Evolutionary conservation across 495 filamentous ascomycete species (phyloP).

Genomic region (Penicillium ucsense): DNA sequence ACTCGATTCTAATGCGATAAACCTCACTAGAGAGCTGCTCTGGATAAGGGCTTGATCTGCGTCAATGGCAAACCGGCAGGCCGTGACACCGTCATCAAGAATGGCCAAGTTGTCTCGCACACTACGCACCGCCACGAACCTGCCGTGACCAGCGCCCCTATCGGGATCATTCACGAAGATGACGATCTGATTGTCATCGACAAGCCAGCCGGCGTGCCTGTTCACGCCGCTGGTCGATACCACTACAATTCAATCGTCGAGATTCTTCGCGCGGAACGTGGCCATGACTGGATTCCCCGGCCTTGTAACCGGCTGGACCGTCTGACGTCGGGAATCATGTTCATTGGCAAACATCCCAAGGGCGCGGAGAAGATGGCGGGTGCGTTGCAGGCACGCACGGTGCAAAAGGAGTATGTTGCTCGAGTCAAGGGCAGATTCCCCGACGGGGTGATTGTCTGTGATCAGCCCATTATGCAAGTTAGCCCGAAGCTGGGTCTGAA

Average conservation of each 20-base stretch:
- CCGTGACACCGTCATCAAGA: constrained; percentile 53
- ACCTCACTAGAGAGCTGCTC: constrained; percentile 54
- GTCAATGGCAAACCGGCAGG: constrained; percentile 59
- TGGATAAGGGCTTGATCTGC: constrained; percentile 62
- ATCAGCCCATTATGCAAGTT: constrained; percentile 87
- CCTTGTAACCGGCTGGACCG: constrained; percentile 92
- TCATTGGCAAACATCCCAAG: constrained; percentile 74
- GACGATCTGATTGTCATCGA: constrained; percentile 89
- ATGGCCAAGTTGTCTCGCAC: constrained; percentile 82
- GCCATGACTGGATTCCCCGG: constrained; percentile 58
- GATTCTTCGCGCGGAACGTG: constrained; percentile 76
- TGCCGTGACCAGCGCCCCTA: constrained; percentile 69
- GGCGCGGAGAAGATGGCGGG: constrained; percentile 66
- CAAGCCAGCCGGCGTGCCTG: constrained; percentile 89
- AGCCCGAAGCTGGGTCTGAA: constrained; percentile 94
- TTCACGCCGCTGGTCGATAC: constrained; percentile 91
- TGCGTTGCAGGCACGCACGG: constrained; percentile 63
- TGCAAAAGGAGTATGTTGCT: constrained; percentile 91
- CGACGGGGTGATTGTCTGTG: constrained; percentile 68
- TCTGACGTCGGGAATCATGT: constrained; percentile 94
- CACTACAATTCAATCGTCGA: constrained; percentile 90
- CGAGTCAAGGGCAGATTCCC: constrained; percentile 88
- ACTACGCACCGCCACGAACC: constrained; percentile 95
- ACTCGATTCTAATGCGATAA: constrained; percentile 3
- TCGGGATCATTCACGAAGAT: constrained; percentile 81